phyloP scores from a whole-genome alignment of 2,329 filamentous ascomycete genomes.

The Neonectria magnoliae region DNA sequence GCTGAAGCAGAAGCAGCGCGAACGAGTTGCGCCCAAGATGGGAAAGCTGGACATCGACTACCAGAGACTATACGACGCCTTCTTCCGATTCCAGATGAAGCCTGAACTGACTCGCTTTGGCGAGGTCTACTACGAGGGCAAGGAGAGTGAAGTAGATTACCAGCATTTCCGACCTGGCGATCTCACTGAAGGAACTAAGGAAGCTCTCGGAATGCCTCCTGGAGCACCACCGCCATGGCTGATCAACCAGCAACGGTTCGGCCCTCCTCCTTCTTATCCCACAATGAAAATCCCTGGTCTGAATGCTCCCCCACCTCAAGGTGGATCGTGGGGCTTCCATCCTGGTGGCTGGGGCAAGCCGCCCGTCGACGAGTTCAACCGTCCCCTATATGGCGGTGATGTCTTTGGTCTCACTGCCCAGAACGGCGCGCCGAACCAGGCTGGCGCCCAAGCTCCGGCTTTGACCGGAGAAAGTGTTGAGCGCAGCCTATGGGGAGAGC shows the following conservation, averaged over 20 bases:
- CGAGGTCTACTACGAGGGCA: conserved; percentile 99
- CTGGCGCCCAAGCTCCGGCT: conserved; percentile 48
- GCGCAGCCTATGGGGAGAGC: conserved; percentile 88
- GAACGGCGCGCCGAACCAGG: conserved; percentile 50
- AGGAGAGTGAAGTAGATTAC: conserved; percentile 96
- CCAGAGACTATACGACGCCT: conserved; percentile 96
- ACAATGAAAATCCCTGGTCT: conserved; percentile 94
- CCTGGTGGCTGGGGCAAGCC: conserved; percentile 97
- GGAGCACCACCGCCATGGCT: conserved; percentile 96
- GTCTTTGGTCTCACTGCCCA: conserved; percentile 80
- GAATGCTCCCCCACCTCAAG: conserved; percentile 90
- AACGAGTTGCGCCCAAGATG: conserved; percentile 94
- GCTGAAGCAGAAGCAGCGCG: conserved; percentile 94
- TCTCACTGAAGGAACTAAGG: conserved; percentile 86
- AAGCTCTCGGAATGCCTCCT: conserved; percentile 92
- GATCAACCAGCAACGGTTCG: conserved; percentile 94
- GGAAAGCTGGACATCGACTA: conserved; percentile 98
- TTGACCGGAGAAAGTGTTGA: conserved; percentile 80
- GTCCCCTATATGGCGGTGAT: conserved; percentile 91
- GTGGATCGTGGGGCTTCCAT: conserved; percentile 93
- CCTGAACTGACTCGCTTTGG: conserved; percentile 93
- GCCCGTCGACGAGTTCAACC: conserved; percentile 91
- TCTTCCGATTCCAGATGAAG: conserved; percentile 98
- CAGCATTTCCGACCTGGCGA: conserved; percentile 91
- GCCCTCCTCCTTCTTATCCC: conserved; percentile 93